These are phyloP conservation scores for Parastagonospora avenae DNA, from an alignment of 2,329 filamentous ascomycete species.

Conservation along the genomic window DNA sequence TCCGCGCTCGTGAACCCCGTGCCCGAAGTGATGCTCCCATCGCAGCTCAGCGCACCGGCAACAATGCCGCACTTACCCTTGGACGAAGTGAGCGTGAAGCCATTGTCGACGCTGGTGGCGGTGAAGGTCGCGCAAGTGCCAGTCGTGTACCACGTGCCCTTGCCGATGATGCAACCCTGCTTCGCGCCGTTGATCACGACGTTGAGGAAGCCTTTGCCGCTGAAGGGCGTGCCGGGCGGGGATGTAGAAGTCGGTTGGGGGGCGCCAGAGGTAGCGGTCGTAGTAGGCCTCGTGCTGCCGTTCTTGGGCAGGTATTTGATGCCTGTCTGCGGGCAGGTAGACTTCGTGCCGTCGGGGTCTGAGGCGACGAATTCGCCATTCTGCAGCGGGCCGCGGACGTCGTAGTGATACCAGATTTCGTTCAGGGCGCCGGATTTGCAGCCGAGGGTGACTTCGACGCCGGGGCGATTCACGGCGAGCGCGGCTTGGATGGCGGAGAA, in stretches of 20 bases:
- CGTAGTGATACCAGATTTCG: conserved; percentile 68
- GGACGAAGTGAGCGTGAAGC: conserved; percentile 40
- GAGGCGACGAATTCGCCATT: conserved; percentile 65
- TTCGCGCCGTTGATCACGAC: conserved; percentile 56
- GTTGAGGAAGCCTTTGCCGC: conserved; percentile 65
- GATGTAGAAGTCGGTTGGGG: conserved; percentile 38
- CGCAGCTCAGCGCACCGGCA: conserved; percentile 61
- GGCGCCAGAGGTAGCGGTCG: conserved; percentile 21
- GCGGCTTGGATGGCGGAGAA: conserved; percentile 63
- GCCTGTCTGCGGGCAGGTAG: conserved; percentile 65
- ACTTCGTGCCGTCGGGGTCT: conserved; percentile 62
- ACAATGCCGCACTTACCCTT: conserved; percentile 60
- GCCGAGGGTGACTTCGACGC: conserved; percentile 65
- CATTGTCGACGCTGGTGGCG: conserved; percentile 48
- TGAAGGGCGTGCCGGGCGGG: conserved; percentile 53
- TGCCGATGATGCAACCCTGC: conserved; percentile 70
- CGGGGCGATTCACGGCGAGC: conserved; percentile 58
- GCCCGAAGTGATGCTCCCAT: conserved; percentile 49
- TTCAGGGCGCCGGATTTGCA: conserved; percentile 57
- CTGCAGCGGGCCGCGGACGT: conserved; percentile 64
- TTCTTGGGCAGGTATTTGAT: conserved; percentile 70
- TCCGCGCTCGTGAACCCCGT: conserved; percentile 50
- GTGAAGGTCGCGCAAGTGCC: conserved; percentile 72
- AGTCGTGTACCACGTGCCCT: conserved; percentile 69
- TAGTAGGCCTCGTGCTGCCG: conserved; percentile 34